These are phyloP conservation scores for Cicer pinnatifidum DNA, from an alignment of 306 rosid species.

Conservation along the genomic window DNA sequence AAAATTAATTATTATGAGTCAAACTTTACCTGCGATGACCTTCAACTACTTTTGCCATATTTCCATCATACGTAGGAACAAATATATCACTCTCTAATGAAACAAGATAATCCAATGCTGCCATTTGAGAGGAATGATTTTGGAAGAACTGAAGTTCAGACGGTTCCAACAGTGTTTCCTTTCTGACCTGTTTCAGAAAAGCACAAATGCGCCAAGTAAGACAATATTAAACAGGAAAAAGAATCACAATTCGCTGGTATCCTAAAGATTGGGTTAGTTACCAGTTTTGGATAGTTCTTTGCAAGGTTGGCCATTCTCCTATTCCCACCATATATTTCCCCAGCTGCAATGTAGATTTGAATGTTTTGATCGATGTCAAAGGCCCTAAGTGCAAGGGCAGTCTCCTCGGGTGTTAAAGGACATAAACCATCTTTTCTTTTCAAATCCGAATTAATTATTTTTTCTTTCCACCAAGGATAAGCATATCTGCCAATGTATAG, in stretches of 20 bases:
- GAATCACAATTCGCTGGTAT: slow-evolving; percentile 2
- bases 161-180: slow-evolving; percentile 81
- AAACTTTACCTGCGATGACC: slow-evolving; percentile 86
- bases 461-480: slow-evolving; percentile 97
- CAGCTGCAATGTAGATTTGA: slow-evolving; percentile 95
- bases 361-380: slow-evolving; percentile 73
- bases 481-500: slow-evolving; percentile 56
- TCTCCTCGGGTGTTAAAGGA: slow-evolving; percentile 96
- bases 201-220: slow-evolving; percentile 30
- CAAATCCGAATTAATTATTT: slow-evolving; percentile 80
- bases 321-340: slow-evolving; percentile 53
- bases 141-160: slow-evolving; percentile 84
- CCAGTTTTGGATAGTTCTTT: slow-evolving; percentile 76
- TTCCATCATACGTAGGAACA: slow-evolving; percentile 93
- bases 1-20: slow-evolving; percentile 28
- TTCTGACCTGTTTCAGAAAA: slow-evolving; percentile 72
- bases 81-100: slow-evolving; percentile 90
- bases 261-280: slow-evolving; percentile 43
- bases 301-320: slow-evolving; percentile 82
- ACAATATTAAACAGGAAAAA: slow-evolving; percentile 15
- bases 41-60: slow-evolving; percentile 97
- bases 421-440: slow-evolving; percentile 92
- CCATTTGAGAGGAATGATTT: slow-evolving; percentile 96
- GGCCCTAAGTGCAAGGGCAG: slow-evolving; percentile 79
- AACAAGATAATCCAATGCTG: slow-evolving; percentile 90